Base-by-base conservation (phyloP, 345 rosid species). In the Firmiana major region DNA sequence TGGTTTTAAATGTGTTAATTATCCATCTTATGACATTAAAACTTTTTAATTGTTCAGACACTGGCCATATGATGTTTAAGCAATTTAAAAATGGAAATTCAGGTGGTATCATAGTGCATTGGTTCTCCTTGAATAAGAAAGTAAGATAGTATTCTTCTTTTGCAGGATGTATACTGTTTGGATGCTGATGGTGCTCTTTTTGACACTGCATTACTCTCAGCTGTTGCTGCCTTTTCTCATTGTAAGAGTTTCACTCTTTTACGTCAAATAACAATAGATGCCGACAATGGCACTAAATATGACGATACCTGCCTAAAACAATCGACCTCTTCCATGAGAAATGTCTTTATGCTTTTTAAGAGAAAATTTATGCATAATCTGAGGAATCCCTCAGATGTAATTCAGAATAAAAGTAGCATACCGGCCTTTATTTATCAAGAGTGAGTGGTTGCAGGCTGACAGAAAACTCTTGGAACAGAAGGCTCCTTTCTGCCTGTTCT, bases 121-220 rank as follows among this genome's bases (percentile, higher is more conserved):
- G 8, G 54, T 59, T 77, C 46, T 64, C 43, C 7, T 66, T 69
- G 34, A 66, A 5, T 13, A 26, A 22, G n/a, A 45, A 28, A 19
- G 9, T 72, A 40, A 72, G 22, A 22, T 55, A 4, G 63, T 17
- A 28, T 64, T 69, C 45, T 79, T 21, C 65, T 82, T 40, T 66
- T 68, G 64, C 86, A 95, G 99, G 99, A 93, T 74, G 88, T 95
- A 28, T 95, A 95, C 72, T 95, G 99, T 78, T 82, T 93, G 80
- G 94, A 95, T 83, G 98, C 99, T 53, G 98, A 95, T 90, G 98
- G 97, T 77, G 81, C 94, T 72, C 97, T 95, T 75, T 94, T 91
- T 40, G 99, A 95, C 78, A 92, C 93, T 83, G 99, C 98, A 70
- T 75, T 95, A 82, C 90, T 93, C 59, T 88, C 99, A 60, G 98